Evolutionary conservation across 805 yeast genomes (phyloP), one percentile per base, ranked within the genome.

Genomic region (Saccharomycopsis selenospora): DNA sequence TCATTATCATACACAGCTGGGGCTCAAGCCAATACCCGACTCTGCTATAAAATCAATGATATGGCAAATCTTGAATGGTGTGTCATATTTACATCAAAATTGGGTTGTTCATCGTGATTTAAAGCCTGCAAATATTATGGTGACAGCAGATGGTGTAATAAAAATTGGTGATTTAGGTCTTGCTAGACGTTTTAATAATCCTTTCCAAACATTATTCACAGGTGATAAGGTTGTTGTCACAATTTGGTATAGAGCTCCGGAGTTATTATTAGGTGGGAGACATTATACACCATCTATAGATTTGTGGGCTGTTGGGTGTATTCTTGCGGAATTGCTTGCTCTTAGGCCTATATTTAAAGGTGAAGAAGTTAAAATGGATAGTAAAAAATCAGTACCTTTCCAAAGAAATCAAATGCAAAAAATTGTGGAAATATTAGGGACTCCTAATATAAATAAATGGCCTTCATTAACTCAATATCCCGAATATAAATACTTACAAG

Each of bases 121-220:
- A 55, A 93, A 93, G 60, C 99, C 99, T 1, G 99, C 99, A 2
- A 91, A 91, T 66, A 91, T 93, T 55, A 93, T 91, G 98, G 95
- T 91, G 0, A 80, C 96, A 0, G 74, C 81, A 6, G 79, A 76
- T 50, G 99, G 99, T 0, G 79, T 80, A n/a, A 93, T 91, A 17
- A 93, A 93, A 64, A 90, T 91, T 52, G 99, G 98, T 20, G 99
- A 91, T 67, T 72, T 90, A 56, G 98, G 98, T 1, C 69, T 90
- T 29, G 96, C 96, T 0, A 72, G 98, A 51, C 79, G 85, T 58
- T 90, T 89, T 66, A 83, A 82, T 55, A 85, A 88, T 58, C 91
- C 95, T 27, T 64, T 90, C 36, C 97, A 90, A 59, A 80, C 93
- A 18, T 69, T 90, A 22, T 90, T 85, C 61, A 76, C 90, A 18